These are phyloP conservation scores for Plasmodium blacklocki DNA, from an alignment of 169 alveolate species.

Conservation along the genomic window DNA sequence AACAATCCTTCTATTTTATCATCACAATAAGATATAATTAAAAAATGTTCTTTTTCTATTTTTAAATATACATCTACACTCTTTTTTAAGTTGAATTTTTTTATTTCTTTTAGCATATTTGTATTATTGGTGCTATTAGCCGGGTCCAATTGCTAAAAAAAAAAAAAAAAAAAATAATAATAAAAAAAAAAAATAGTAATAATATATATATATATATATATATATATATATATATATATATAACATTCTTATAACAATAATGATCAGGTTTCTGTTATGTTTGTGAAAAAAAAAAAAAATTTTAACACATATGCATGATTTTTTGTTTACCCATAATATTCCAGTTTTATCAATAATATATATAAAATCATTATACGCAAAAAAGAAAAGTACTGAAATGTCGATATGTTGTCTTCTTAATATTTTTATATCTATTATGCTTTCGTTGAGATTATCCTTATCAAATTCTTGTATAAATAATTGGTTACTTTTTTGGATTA, in stretches of 20 bases:
- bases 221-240: neutral
- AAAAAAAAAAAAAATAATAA: slow-evolving; percentile 1
- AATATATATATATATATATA: neutral
- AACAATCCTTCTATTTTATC: slow-evolving; percentile 9
- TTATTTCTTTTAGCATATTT: neutral
- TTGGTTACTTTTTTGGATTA: slow-evolving; percentile 25
- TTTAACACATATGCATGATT: neutral
- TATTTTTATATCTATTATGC: slow-evolving; percentile 40
- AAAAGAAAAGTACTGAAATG: slow-evolving; percentile 24
- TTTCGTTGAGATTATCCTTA: neutral
- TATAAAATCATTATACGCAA: slow-evolving; percentile 11
- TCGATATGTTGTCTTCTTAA: slow-evolving; percentile 22
- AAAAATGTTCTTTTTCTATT: slow-evolving; percentile 24
- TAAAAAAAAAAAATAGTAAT: neutral
- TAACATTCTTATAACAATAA: neutral
- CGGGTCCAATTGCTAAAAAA: neutral
- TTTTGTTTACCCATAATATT: slow-evolving; percentile 28
- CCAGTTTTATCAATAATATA: slow-evolving; percentile 51
- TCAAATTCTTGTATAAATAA: slow-evolving; percentile 22
- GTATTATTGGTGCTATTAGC: no score
- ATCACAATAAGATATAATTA: slow-evolving; percentile 34
- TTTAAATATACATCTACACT: slow-evolving; percentile 38
- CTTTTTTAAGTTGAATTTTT: slow-evolving; percentile 15
- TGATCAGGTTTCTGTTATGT: neutral
- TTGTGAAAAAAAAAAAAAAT: neutral